Evolutionary conservation across 2,329 filamentous ascomycete genomes (phyloP), one percentile per base, ranked within the genome.

Genomic region (Aspergillus pseudotamarii): DNA sequence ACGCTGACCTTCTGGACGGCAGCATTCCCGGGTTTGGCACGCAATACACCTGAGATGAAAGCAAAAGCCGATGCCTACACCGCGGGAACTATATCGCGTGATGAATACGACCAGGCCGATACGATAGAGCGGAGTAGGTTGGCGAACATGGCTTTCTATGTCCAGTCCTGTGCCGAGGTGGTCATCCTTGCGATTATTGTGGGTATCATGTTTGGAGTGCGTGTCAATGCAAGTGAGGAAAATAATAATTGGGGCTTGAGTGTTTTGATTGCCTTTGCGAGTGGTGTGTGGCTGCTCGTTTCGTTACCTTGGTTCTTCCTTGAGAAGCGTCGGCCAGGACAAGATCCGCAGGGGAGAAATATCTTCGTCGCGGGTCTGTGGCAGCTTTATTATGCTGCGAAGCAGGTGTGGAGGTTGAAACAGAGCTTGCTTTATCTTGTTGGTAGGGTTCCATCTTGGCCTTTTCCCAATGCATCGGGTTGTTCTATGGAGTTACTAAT

Each of bases 1-100:
- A 88, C 86, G 0, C 78, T 90, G 56, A 90, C 88, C 0, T 91
- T 90, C 73, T 91, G 88, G 87, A 89, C 87, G 0, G 88, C 89
- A 0, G 87, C 88, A 0, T 88, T 88, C 62, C 85, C 86, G 4
- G 81, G 84, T 0, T 75, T 88, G 9, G 85, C 86, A 5, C 75
- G 85, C 8, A 87, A 88, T 66, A 85, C 84, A 0, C 69, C 73
- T 1, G 78, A 83, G 28, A 76, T 88, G 70, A 78, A 85, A 30
- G 73, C 76, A 2, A 82, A 82, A 59, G 84, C 85, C 6, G 77
- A 80, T 38, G 77, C 80, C n/a, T 84, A 81, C 58, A 79, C 79
- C 26, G 75, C 79, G 2, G 83, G 87, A 3, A 78, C 77, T 1
- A 88, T 91, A 50, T 82, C 81, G 1, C 81, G 85, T 9, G 82